Conservation (phyloP, 352 stramenopile genomes). For the Phytopythium kandeliae region DNA sequence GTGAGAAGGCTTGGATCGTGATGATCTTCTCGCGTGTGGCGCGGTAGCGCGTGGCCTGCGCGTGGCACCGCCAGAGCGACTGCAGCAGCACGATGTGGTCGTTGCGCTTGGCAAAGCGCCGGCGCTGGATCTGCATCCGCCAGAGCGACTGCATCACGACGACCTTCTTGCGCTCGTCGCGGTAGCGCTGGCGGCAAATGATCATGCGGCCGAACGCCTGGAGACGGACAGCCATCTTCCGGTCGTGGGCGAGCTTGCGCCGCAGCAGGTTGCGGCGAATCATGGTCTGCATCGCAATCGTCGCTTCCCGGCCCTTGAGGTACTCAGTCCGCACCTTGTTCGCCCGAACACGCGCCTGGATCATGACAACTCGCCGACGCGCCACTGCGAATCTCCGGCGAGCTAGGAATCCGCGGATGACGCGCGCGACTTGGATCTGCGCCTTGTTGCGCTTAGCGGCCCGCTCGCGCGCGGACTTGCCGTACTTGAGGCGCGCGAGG, state of each 20-base stretch:
- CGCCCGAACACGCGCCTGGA: constrained; percentile 79
- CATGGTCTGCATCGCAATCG: constrained; percentile 87
- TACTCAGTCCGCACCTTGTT: constrained; percentile 86
- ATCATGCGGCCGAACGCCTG: constrained; percentile 81
- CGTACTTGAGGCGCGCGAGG: constrained; percentile 78
- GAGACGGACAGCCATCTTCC: constrained; percentile 86
- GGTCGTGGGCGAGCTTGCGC: constrained; percentile 73
- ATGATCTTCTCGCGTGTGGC: constrained; percentile 56
- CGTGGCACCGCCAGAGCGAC: constrained; percentile 70
- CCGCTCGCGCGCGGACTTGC: constrained; percentile 78
- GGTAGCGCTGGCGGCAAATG: constrained; percentile 64
- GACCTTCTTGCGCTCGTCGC: constrained; percentile 54
- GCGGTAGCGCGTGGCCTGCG: constrained; percentile 48
- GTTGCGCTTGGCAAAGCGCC: constrained; percentile 38
- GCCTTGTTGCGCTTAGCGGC: constrained; percentile 70
- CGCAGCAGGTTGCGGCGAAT: constrained; percentile 76
- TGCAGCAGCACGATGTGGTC: constrained; percentile 67
- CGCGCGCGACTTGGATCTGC: constrained; percentile 69
- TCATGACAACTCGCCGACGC: constrained; percentile 73
- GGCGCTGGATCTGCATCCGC: constrained; percentile 66
- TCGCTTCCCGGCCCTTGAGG: constrained; percentile 79
- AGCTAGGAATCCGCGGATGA: constrained; percentile 68
- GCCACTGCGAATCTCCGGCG: constrained; percentile 44
- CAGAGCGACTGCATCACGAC: constrained; percentile 76
- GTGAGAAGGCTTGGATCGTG: constrained; percentile 52